phyloP scores from a whole-genome alignment of 2,329 filamentous ascomycete species.

The Trichoderma cornu-damae region DNA sequence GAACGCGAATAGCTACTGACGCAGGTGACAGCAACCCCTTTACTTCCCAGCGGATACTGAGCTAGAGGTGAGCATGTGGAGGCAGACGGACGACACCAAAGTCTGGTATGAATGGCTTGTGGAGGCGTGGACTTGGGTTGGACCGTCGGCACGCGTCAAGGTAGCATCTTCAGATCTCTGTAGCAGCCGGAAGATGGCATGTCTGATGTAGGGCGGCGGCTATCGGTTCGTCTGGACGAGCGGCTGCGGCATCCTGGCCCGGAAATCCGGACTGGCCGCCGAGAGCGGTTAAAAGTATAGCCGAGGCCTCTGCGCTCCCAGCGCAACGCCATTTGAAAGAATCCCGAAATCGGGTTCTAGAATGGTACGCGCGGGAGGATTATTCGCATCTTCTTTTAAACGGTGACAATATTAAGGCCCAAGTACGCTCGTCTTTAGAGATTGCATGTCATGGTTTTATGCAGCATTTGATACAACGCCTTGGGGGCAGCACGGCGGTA shows the following conservation, averaged over 20 bases:
- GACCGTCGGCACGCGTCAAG: constrained; percentile 57
- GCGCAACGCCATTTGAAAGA: not conserved
- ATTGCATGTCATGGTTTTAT: not conserved
- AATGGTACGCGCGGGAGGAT: not conserved
- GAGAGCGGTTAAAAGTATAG: constrained; percentile 10
- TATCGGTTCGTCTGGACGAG: not conserved
- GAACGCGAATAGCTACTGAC: not conserved
- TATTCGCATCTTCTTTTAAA: not conserved
- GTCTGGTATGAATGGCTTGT: constrained; percentile 99
- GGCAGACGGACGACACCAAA: constrained; percentile 88
- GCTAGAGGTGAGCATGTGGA: constrained; percentile 89
- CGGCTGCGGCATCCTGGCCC: constrained; percentile 7
- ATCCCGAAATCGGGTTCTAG: constrained; percentile 2
- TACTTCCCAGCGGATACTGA: constrained; percentile 80
- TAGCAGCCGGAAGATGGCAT: constrained; percentile 64
- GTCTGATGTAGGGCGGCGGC: constrained; percentile 66
- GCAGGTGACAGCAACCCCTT: constrained; percentile 62
- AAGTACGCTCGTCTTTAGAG: not conserved
- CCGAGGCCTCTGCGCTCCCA: not conserved
- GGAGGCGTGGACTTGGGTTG: constrained; percentile 69
- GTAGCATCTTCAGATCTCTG: constrained; percentile 62
- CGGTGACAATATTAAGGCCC: not conserved
- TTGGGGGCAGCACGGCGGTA: not conserved
- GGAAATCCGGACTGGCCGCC: not conserved
- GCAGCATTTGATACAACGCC: not conserved